Evolutionary conservation across 345 rosid genomes (phyloP), one percentile per base, ranked within the genome.

Genomic region (Hevea brasiliensis): DNA sequence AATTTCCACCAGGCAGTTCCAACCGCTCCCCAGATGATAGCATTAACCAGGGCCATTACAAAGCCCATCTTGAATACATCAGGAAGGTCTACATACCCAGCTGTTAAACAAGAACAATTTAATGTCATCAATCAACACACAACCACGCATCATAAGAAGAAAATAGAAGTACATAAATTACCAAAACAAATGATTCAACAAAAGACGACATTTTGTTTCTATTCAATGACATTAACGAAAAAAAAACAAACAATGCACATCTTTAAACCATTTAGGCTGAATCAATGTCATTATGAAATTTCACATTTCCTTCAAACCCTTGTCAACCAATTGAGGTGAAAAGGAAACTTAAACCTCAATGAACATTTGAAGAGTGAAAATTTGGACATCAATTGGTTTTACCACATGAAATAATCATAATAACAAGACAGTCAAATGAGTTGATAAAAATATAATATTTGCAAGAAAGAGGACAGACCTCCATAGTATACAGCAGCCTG

Each of bases 401-500:
- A n/a, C 51, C 3, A 0, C 7, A 11, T 23, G 21, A 23, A 50
- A 17, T 32, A 67, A 51, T 21, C 58, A 27, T 50, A 21, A 20
- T 3, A 41, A 41, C 23, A 8, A 40, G 8, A 61, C 15, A 50
- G 13, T n/a, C 27, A 45, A 29, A 26, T 58, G 44, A 61, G 15
- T 48, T 27, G 40, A 13, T 45, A 59, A 68, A 24, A 56, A 11
- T 29, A 17, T 48, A n/a, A 51, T 45, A 0, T 7, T 15, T 69
- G 54, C 32, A 24, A 44, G 48, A 56, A 44, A 44, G 10, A 50
- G 50, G 37, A 50, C 75, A 61, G 54, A 94, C 99, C 98, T 89
- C 99, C 99, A 56, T 85, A 93, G 81, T 90, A 95, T 12, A 95
- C 97, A 75, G 98, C 98, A 44, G 99, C 97, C 87, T 92, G 98